Percentiles rank a stretch among this genome's conserved stretches.
These are phyloP conservation scores for Pythium grandisporangium DNA, from an alignment of 352 stramenopile species.

Conservation along the genomic window DNA sequence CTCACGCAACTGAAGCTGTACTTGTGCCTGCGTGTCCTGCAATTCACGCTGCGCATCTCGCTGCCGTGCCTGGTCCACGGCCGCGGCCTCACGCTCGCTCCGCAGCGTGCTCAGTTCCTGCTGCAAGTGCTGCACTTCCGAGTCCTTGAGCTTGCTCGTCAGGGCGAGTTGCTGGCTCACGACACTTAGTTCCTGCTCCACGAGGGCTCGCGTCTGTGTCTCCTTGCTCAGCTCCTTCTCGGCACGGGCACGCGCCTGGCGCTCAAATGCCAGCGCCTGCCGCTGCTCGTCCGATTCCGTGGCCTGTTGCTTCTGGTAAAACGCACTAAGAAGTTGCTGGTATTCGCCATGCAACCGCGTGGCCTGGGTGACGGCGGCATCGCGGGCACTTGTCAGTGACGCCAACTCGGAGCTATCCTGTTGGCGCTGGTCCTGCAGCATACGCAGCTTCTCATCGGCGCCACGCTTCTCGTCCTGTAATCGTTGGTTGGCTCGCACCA, in stretches of 20 bases:
- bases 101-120: slow-evolving; percentile 42
- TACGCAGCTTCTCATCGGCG: slow-evolving; percentile 54
- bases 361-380: slow-evolving; percentile 61
- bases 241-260: slow-evolving; percentile 33
- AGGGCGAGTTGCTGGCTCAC: slow-evolving; percentile 70
- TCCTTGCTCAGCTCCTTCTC: slow-evolving; percentile 62
- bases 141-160: slow-evolving; percentile 45
- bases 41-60: slow-evolving; percentile 16
- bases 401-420: slow-evolving; percentile 43
- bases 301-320: slow-evolving; percentile 65
- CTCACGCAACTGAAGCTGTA: slow-evolving; percentile 25
- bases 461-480: slow-evolving; percentile 57
- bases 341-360: slow-evolving; percentile 70
- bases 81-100: slow-evolving; percentile 11
- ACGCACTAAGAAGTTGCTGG: slow-evolving; percentile 59
- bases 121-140: slow-evolving; percentile 31
- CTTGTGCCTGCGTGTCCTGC: slow-evolving; percentile 23
- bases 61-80: slow-evolving; percentile 20
- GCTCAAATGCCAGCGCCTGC: slow-evolving; percentile 54
- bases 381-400: slow-evolving; percentile 42
- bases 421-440: slow-evolving; percentile 36
- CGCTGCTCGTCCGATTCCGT: slow-evolving; percentile 44
- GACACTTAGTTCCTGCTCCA: slow-evolving; percentile 58
- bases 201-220: slow-evolving; percentile 37
- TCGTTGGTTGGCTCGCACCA: slow-evolving; percentile 46